Base-by-base conservation (phyloP, 306 rosid genomes). In the Quercus ilex region DNA sequence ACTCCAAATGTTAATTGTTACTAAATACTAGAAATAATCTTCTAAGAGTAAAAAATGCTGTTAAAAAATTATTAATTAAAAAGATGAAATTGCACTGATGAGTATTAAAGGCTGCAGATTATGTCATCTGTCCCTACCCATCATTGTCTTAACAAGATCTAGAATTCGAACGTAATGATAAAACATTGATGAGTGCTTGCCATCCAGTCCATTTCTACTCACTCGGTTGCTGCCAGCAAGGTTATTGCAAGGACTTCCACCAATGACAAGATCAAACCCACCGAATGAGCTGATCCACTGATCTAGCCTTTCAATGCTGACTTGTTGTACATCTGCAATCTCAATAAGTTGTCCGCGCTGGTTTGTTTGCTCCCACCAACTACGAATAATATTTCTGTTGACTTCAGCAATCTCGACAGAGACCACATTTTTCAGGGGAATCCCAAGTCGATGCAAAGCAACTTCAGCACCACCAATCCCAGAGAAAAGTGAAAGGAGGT, bases 341-440 rank as follows among this genome's bases (percentile, higher is more conserved):
- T 96, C 94, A 52, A 79, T 31, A 67, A 96, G 72, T 58, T 80
- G 82, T 13, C 99, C 99, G 28, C 69, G 89, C 84, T 96, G 99
- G 79, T 86, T 93, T 0, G 99, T 96, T 78, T 96, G 99, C 77
- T 96, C 99, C 99, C 99, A 96, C 99, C 99, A 96, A 62, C 97
- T 82, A 77, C 96, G 84, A 0, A 96, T 90, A 1, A 91, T 91
- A 56, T 87, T 90, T 58, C 98, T 85, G 56, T 92, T 96, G 60
- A 88, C 98, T 21, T 85, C 92, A 2, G 97, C 89, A 25, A 79
- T 91, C 73, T 95, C 99, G 3, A 95, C 97, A 0, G 98, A 89
- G 35, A 95, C 98, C 0, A 95, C 99, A 28, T 84, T 95, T 86
- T 81, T 93, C 0, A 93, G 89, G 35, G 87, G 93, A 80, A 95